A percentile compares a stretch with the other conserved stretches of the same genome.
phyloP scores from a whole-genome alignment of 768 basidiomycete genomes.

The Rhizopogon vinicolor region DNA sequence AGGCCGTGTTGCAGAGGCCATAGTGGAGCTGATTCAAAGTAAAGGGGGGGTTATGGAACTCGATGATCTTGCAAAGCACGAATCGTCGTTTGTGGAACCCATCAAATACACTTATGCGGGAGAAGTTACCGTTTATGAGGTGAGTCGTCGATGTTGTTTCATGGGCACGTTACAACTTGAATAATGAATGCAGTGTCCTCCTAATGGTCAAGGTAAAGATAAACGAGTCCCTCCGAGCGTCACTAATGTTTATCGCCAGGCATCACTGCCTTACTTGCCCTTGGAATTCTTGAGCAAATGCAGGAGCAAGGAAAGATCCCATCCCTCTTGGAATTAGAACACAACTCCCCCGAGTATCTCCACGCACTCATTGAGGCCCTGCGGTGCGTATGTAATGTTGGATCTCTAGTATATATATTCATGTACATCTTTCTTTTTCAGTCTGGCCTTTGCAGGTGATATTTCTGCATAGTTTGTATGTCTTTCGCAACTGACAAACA shows the following conservation, averaged over 20 bases:
- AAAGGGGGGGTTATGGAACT: conserved; percentile 93
- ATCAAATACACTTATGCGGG: conserved; percentile 85
- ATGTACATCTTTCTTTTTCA: conserved; percentile 16
- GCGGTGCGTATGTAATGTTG: conserved; percentile 40
- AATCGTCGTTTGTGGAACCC: conserved; percentile 78
- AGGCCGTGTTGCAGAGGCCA: conserved; percentile 84
- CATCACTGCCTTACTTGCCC: conserved; percentile 88
- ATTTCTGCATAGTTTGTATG: not conserved
- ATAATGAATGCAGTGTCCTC: conserved; percentile 64
- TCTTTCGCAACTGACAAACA: not conserved
- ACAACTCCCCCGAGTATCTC: conserved; percentile 87
- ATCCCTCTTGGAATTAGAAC: conserved; percentile 75
- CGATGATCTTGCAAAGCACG: conserved; percentile 85
- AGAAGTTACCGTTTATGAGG: conserved; percentile 91
- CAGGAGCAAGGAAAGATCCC: conserved; percentile 68
- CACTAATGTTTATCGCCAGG: conserved; percentile 31
- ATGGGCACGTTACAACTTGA: not conserved
- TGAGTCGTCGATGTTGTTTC: conserved; percentile 23
- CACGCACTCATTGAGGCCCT: conserved; percentile 85
- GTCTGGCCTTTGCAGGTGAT: conserved; percentile 72
- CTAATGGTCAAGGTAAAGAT: conserved; percentile 82
- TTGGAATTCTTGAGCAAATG: conserved; percentile 88
- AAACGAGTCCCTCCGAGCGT: not conserved
- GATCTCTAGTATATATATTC: not conserved
- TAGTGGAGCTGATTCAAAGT: conserved; percentile 80